Evolutionary conservation across 2,329 filamentous ascomycete species (phyloP).

Genomic region (Colletotrichum brevisporum): DNA sequence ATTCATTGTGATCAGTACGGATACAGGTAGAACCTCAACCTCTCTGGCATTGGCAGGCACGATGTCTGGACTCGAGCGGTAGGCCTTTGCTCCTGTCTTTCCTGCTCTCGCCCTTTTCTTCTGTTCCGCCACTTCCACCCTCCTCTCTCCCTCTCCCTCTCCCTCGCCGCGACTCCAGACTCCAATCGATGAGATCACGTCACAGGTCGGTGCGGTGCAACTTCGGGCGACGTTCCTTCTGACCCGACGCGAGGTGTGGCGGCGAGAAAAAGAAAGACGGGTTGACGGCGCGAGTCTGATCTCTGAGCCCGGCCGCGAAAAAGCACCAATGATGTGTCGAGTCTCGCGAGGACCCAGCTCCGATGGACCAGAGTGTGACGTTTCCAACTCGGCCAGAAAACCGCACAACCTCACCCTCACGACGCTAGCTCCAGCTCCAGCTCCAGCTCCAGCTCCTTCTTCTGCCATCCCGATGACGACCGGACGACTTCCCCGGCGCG

Average conservation of each 20-base stretch:
- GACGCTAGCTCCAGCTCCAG: background rate
- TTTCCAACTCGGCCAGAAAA: slow-evolving; percentile 2
- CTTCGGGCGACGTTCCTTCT: slow-evolving; percentile 22
- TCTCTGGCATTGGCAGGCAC: too few species aligned
- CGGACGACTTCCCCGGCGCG: slow-evolving; percentile 29
- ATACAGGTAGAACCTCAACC: too few species aligned
- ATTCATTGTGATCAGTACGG: too few species aligned
- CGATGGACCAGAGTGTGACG: slow-evolving; percentile 29
- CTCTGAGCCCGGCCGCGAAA: slow-evolving; percentile 22
- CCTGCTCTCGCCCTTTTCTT: too few species aligned
- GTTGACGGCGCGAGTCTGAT: slow-evolving; percentile 15
- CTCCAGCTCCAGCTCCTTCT: background rate
- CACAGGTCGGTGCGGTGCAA: slow-evolving; percentile 8
- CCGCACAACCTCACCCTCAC: too few species aligned
- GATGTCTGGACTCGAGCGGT: too few species aligned
- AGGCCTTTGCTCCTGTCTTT: too few species aligned
- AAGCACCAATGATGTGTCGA: slow-evolving; percentile 31
- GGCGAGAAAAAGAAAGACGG: slow-evolving; percentile 26
- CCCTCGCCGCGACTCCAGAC: background rate
- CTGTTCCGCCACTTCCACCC: too few species aligned
- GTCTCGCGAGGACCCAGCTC: slow-evolving; percentile 36
- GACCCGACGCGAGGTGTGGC: slow-evolving; percentile 5
- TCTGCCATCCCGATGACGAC: background rate
- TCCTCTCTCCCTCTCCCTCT: background rate
- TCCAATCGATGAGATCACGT: slow-evolving; percentile 7